Conservation (phyloP, 352 stramenopile species). For the Globisporangium abappressorium region DNA sequence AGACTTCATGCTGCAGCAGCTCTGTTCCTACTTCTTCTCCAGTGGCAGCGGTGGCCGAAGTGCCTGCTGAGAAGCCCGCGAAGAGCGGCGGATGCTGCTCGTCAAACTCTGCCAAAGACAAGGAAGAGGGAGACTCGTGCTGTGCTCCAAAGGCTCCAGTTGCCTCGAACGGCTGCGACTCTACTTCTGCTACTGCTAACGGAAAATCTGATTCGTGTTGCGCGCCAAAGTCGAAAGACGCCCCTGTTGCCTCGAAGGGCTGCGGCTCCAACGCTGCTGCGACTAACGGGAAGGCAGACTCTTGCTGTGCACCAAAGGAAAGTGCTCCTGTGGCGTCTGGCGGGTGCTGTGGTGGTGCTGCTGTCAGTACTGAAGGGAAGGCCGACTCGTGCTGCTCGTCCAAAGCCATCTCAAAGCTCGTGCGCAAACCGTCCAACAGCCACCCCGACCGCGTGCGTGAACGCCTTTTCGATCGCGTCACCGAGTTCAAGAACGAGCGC, state of each 20-base stretch:
- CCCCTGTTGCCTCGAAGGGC: not conserved
- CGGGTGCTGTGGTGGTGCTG: constrained; percentile 3
- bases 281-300: not conserved
- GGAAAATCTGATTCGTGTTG: not conserved
- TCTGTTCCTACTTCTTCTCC: not conserved
- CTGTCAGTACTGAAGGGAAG: not conserved
- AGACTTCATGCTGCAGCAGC: constrained; percentile 10
- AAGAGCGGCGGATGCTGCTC: constrained; percentile 13
- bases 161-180: too few species aligned
- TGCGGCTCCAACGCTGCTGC: not conserved
- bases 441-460: constrained; percentile 16
- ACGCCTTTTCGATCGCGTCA: constrained; percentile 40
- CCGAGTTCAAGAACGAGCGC: constrained; percentile 33
- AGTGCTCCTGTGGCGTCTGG: not conserved
- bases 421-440: constrained; percentile 7
- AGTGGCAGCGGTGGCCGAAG: not conserved
- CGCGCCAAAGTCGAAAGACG: not conserved
- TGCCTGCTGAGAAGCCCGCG: constrained; percentile 6
- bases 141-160: constrained; percentile 1
- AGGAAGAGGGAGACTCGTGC: constrained; percentile 8
- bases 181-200: not conserved
- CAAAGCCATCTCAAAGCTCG: constrained; percentile 5
- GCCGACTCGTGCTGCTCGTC: constrained; percentile 13
- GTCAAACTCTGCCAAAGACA: constrained; percentile 11
- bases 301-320: constrained; percentile 11